A percentile compares a stretch with the other conserved stretches of the same genome.
Evolutionary conservation across 441 rosid species (phyloP).

Genomic region (Melastoma candidum): DNA sequence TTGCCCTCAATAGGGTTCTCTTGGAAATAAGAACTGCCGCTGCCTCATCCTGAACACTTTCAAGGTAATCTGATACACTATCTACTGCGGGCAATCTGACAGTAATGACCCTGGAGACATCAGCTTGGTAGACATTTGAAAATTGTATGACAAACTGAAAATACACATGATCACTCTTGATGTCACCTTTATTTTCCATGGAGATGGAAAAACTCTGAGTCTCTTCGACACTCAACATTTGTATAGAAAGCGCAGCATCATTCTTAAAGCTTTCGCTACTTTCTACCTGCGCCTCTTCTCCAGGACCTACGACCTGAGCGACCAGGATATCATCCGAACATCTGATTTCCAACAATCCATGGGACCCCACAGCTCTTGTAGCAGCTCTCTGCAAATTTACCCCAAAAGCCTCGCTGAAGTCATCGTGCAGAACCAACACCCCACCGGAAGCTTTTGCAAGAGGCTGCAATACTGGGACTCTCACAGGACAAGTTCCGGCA

Average conservation of each 20-base stretch:
- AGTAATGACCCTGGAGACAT: slow-evolving; percentile 78
- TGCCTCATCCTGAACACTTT: slow-evolving; percentile 72
- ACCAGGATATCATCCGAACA: slow-evolving; percentile 88
- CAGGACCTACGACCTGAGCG: slow-evolving; percentile 92
- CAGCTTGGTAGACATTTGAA: slow-evolving; percentile 79
- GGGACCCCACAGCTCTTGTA: slow-evolving; percentile 75
- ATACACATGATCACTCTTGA: slow-evolving; percentile 59
- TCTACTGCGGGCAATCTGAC: slow-evolving; percentile 70
- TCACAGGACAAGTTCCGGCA: slow-evolving; percentile 93
- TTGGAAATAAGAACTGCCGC: slow-evolving; percentile 81
- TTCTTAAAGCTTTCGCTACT: slow-evolving; percentile 61
- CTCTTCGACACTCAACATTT: slow-evolving; percentile 87
- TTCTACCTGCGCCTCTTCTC: slow-evolving; percentile 81
- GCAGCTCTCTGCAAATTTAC: slow-evolving; percentile 94
- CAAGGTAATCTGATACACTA: slow-evolving; percentile 76
- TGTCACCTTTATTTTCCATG: slow-evolving; percentile 81
- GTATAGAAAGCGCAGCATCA: slow-evolving; percentile 57
- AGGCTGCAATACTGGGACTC: slow-evolving; percentile 79
- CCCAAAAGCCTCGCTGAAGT: slow-evolving; percentile 97
- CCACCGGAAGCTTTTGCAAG: slow-evolving; percentile 95
- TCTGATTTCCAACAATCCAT: slow-evolving; percentile 82
- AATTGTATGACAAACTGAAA: slow-evolving; percentile 84
- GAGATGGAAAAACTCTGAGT: slow-evolving; percentile 82
- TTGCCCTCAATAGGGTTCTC: slow-evolving; percentile 75
- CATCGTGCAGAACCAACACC: slow-evolving; percentile 88